Percentiles rank a stretch among this genome's conserved stretches.
Conservation (phyloP, 1,139 yeast species). For the Pichia sp. region DNA sequence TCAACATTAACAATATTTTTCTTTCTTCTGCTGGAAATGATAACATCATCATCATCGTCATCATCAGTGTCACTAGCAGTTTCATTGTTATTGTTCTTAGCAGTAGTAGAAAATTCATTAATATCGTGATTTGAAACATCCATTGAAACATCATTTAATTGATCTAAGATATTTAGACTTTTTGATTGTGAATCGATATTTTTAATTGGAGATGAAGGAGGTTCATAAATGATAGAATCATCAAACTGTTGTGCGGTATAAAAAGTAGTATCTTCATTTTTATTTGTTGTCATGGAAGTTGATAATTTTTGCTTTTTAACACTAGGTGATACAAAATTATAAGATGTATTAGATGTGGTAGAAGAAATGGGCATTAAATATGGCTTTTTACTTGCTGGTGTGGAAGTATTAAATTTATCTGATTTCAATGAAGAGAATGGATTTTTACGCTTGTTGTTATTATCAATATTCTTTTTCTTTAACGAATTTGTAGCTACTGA, state of each 20-base stretch:
- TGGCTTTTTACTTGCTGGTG: constrained; percentile 8
- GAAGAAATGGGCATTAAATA: constrained; percentile 17
- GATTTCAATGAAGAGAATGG: constrained; percentile 26
- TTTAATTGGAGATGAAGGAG: constrained; percentile 29
- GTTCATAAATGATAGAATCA: constrained; percentile 14
- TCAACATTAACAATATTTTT: constrained; percentile 35
- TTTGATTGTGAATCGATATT: constrained; percentile 1
- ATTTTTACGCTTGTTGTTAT: constrained; percentile 21
- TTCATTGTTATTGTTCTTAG: constrained; percentile 7
- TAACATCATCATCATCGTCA: constrained; percentile 34
- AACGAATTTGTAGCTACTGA: constrained; percentile 17
- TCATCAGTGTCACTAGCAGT: constrained; percentile 24
- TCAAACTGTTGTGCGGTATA: constrained; percentile 21
- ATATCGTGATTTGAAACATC: constrained; percentile 9
- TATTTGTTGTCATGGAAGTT: constrained; percentile 18
- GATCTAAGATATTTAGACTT: constrained; percentile 13
- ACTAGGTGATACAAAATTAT: constrained; percentile 14
- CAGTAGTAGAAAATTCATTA: not conserved
- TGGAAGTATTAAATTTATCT: constrained; percentile 11
- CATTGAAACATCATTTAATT: constrained; percentile 12
- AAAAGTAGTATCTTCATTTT: constrained; percentile 18
- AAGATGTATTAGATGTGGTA: constrained; percentile 12
- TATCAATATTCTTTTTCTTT: constrained; percentile 20
- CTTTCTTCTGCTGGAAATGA: constrained; percentile 43
- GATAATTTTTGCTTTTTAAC: constrained; percentile 22